These are phyloP conservation scores for Heliamphora exappendiculata DNA, from an alignment of 148 eudicot species.

Conservation along the genomic window DNA sequence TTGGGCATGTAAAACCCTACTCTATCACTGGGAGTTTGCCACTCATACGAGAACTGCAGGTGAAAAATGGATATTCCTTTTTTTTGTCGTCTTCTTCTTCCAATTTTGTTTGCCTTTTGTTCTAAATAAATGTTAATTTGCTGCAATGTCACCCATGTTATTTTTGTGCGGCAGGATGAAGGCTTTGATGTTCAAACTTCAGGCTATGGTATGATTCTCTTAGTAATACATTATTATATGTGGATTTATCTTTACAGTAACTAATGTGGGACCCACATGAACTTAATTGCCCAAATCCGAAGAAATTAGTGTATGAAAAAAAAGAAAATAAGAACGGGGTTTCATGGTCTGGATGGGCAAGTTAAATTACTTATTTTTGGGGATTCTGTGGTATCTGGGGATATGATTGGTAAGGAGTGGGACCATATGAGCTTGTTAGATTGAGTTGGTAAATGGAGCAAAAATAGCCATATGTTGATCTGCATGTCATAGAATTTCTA, in stretches of 20 bases:
- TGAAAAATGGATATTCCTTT: conserved; percentile 7
- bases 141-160: neutral
- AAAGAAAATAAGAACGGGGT: neutral
- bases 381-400: too few species aligned
- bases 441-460: neutral
- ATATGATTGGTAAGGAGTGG: neutral
- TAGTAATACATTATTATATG: neutral
- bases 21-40: conserved; percentile 96
- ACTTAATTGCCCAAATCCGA: neutral
- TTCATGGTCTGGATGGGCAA: neutral
- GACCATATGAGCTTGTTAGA: neutral
- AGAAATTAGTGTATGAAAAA: neutral
- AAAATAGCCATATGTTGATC: neutral
- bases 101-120: neutral
- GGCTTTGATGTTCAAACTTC: conserved; percentile 97
- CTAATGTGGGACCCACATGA: neutral
- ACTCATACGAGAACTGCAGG: conserved; percentile 87
- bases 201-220: conserved; percentile 69
- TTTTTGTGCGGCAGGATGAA: conserved; percentile 59
- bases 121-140: neutral
- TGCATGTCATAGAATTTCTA: neutral
- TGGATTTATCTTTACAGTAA: neutral
- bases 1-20: conserved; percentile 88
- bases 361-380: neutral
- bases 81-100: neutral